Evolutionary conservation across 257 asterid species (phyloP).

Genomic region (Solanum boliviense): DNA sequence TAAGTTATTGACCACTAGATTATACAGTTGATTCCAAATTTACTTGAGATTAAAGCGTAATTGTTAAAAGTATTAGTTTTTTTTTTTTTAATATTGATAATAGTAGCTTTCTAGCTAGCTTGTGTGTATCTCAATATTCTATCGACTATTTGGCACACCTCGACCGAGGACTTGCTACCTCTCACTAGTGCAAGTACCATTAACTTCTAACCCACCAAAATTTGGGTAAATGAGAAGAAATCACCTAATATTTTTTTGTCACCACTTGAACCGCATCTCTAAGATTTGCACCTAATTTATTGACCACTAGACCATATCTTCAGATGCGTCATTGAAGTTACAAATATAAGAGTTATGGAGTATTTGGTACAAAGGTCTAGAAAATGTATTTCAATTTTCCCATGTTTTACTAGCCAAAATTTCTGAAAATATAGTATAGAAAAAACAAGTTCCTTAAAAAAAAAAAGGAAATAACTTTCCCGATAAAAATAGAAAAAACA

Average conservation of each 20-base stretch:
- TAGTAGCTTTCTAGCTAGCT: background rate
- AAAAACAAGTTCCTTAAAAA: background rate
- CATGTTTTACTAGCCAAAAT: background rate
- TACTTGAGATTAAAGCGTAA: background rate
- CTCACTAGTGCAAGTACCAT: background rate
- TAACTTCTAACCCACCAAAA: background rate
- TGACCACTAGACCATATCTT: background rate
- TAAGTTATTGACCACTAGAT: background rate
- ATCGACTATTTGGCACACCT: background rate
- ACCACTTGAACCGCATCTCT: background rate
- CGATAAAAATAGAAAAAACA: background rate
- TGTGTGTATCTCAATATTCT: background rate
- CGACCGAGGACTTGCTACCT: background rate
- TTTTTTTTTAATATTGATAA: background rate
- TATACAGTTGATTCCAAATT: background rate
- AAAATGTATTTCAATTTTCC: background rate
- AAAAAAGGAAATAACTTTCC: too few species aligned
- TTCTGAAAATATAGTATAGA: background rate
- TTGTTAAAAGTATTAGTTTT: background rate
- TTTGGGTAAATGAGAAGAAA: background rate
- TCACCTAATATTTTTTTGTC: background rate
- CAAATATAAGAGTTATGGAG: background rate
- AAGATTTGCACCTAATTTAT: background rate
- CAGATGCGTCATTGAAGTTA: rapidly evolving
- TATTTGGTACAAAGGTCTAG: background rate